Conservation (phyloP, 305 asterid genomes). For the Fraxinus ornus region DNA sequence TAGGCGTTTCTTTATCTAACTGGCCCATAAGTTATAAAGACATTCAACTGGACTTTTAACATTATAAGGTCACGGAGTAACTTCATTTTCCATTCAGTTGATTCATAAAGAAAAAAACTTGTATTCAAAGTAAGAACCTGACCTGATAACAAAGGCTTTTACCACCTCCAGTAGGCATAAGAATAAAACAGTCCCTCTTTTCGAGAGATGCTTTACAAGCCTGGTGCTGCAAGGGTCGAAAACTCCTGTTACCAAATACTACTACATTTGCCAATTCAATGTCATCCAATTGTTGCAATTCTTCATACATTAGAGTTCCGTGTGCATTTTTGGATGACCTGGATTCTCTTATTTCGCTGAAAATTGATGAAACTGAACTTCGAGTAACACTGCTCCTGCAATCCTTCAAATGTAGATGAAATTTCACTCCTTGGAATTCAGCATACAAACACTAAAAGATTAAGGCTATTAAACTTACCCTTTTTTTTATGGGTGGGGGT, state of each 20-base stretch:
- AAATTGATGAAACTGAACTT: constrained; percentile 49
- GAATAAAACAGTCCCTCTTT: constrained; percentile 79
- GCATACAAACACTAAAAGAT: constrained; percentile 1
- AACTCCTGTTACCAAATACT: constrained; percentile 75
- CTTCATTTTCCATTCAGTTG: constrained; percentile 22
- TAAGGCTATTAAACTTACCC: background rate
- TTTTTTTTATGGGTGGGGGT: background rate
- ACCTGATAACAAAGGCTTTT: constrained; percentile 99
- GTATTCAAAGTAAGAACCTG: constrained; percentile 24
- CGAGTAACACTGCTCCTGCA: constrained; percentile 42
- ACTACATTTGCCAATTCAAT: constrained; percentile 86
- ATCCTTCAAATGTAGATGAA: constrained; percentile 43
- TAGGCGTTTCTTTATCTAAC: background rate
- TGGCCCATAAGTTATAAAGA: constrained; percentile 4
- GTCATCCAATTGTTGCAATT: constrained; percentile 73
- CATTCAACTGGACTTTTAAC: background rate
- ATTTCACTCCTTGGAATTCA: constrained; percentile 20
- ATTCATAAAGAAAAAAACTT: constrained; percentile 11
- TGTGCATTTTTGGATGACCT: constrained; percentile 28
- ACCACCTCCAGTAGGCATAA: constrained; percentile 98
- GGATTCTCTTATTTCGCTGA: constrained; percentile 30
- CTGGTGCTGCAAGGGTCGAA: constrained; percentile 83
- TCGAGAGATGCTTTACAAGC: constrained; percentile 66
- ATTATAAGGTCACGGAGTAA: background rate
- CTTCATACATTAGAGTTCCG: constrained; percentile 56